Base-by-base conservation (phyloP, 2,329 filamentous ascomycete genomes). In the Monosporascus sp. region DNA sequence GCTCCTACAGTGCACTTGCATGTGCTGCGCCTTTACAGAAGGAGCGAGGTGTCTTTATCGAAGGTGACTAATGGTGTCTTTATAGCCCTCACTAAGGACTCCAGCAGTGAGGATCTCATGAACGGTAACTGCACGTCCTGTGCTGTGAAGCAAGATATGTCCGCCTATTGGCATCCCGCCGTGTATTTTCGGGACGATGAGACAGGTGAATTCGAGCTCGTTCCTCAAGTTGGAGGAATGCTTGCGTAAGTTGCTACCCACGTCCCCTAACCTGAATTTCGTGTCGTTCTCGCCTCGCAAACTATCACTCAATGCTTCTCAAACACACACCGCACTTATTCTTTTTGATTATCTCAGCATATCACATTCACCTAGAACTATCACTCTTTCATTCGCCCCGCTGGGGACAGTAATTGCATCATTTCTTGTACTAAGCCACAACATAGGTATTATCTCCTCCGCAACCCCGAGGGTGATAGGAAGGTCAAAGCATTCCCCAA, bases 91-190 rank as follows among this genome's bases (percentile, higher is more conserved):
- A 76, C 76, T 49, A 73, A 82, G 57, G 74, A 69, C n/a, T 73
- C 86, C 15, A 76, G 71, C 41, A 83, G 77, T 60, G 73, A 79
- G 0, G 74, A 82, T 41, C 79, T 96, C 15, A 64, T 77, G 5
- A 69, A 64, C 17, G 85, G 80, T 46, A 74, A 83, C 58, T 96
- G 91, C 73, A 94, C 90, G 1, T 92, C 89, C 11, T 96, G 90
- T 68, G 82, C 80, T 52, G 87, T 95, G 43, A 83, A 77, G 38
- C 78, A 93, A 72, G 91, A 96, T 72, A 87, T 85, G 73, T 96
- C 90, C n/a, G 85, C 84, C 35, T 96, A 96, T 74, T 96, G 90
- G 89, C 83, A 85, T 50, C 91, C 91, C 1, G 73, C 81, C 2
- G 67, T 96, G 58, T 92, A 93, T 74, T 96, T 96, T 70, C 71